phyloP scores from a whole-genome alignment of 257 asterid genomes.

The Plantago elongata region DNA sequence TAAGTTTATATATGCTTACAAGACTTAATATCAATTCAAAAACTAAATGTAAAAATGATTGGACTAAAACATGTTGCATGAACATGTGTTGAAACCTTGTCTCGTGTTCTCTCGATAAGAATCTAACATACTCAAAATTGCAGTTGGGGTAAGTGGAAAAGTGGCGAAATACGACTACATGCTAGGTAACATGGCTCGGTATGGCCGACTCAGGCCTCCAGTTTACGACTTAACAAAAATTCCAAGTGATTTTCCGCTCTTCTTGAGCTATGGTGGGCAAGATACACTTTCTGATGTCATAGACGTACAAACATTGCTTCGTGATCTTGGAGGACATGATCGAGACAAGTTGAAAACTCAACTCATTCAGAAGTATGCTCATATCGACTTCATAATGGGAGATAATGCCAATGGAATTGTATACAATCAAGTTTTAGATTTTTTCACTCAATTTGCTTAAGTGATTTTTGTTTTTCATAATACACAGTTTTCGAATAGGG shows the following conservation, averaged over 20 bases:
- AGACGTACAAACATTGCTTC: slow-evolving; percentile 48
- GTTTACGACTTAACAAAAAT: slow-evolving; percentile 51
- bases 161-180: slow-evolving; percentile 56
- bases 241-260: slow-evolving; percentile 50
- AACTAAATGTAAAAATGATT: too few relatives aligned
- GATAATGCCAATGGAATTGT: slow-evolving; percentile 48
- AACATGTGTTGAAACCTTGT: too few relatives aligned
- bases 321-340: slow-evolving; percentile 31
- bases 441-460: slow-evolving; percentile 10
- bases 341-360: slow-evolving; percentile 43
- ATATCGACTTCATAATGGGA: slow-evolving; percentile 62
- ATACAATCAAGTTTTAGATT: slow-evolving; percentile 29
- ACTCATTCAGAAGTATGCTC: slow-evolving; percentile 51
- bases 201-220: slow-evolving; percentile 47
- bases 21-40: too few relatives aligned
- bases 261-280: slow-evolving; percentile 61
- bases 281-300: slow-evolving; percentile 47
- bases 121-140: background rate
- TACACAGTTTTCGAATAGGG: too few relatives aligned
- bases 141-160: slow-evolving; percentile 53
- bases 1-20: background rate
- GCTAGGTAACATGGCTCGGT: slow-evolving; percentile 36
- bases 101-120: too few relatives aligned
- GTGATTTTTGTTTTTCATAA: too few relatives aligned
- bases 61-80: too few relatives aligned